Evolutionary conservation across 179 eudicot genomes (phyloP).

Genomic region (Spergularia azorica): DNA sequence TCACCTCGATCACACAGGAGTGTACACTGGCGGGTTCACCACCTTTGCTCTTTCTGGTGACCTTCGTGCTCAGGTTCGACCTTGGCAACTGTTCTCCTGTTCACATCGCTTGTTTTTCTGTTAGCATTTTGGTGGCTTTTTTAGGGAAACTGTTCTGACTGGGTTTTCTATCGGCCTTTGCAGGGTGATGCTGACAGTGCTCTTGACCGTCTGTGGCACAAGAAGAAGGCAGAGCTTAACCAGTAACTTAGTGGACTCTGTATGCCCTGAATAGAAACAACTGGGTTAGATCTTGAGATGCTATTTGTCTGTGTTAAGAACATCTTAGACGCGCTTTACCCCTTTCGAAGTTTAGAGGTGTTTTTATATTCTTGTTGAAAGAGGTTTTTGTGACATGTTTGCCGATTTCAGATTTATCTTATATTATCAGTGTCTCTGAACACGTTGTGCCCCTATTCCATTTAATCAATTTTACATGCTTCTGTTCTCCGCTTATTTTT

Average conservation of each 20-base stretch:
- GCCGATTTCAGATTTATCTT: constrained; percentile 8
- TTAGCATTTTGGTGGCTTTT: not conserved
- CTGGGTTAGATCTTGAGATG: not conserved
- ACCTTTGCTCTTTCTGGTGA: constrained; percentile 71
- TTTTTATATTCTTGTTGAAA: not conserved
- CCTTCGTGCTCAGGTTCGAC: constrained; percentile 68
- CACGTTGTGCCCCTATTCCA: not conserved
- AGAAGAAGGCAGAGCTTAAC: constrained; percentile 47
- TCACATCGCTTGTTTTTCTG: not conserved
- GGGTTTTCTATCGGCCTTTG: not conserved
- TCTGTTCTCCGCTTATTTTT: no score
- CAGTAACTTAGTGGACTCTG: constrained; percentile 23
- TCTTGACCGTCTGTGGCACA: constrained; percentile 63
- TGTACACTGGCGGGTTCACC: constrained; percentile 55
- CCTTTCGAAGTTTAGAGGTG: constrained; percentile 12
- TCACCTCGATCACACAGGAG: constrained; percentile 59
- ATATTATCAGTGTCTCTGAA: not conserved
- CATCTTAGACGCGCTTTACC: not conserved
- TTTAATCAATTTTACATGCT: no score
- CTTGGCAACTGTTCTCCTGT: not conserved
- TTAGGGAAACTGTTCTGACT: not conserved
- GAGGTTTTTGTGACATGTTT: not conserved
- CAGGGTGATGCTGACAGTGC: constrained; percentile 76
- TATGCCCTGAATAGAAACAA: no score
- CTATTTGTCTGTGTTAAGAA: constrained; percentile 8